phyloP scores from a whole-genome alignment of 2,329 filamentous ascomycete genomes.

The Fusarium penzigii region DNA sequence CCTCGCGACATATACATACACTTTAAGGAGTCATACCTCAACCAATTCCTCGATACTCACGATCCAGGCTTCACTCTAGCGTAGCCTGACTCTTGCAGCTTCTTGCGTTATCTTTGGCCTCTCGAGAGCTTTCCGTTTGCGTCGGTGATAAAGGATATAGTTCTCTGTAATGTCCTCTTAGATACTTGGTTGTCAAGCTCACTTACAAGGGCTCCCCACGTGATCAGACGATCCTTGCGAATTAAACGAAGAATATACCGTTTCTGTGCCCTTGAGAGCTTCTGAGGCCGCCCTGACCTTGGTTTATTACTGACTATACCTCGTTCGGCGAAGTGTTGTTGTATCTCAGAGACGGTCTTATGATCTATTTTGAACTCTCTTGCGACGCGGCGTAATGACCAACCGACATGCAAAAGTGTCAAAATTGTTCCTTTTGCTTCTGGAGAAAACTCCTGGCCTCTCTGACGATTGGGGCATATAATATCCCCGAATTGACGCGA shows the following conservation, averaged over 20 bases:
- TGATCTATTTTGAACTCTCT: not conserved
- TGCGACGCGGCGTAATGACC: not conserved
- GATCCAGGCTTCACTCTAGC: too few relatives aligned
- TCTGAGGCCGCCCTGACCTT: not conserved
- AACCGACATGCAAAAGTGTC: not conserved
- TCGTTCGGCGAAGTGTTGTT: not conserved
- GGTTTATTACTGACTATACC: not conserved
- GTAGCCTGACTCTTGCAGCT: too few relatives aligned
- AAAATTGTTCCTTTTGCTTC: conserved; percentile 1
- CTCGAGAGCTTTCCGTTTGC: not conserved
- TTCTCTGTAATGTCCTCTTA: too few relatives aligned
- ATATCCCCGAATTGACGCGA: not conserved
- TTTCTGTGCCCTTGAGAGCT: too few relatives aligned
- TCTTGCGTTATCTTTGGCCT: too few relatives aligned
- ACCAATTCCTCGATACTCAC: too few relatives aligned
- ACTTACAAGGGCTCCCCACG: too few relatives aligned
- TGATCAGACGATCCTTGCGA: too few relatives aligned
- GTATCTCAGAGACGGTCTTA: not conserved
- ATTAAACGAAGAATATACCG: too few relatives aligned
- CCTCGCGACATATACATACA: too few relatives aligned
- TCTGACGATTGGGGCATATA: not conserved
- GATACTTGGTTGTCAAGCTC: too few relatives aligned
- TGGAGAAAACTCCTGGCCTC: not conserved
- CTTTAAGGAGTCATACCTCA: too few relatives aligned
- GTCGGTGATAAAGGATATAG: not conserved